Percentiles rank a stretch among this genome's conserved stretches.
These are phyloP conservation scores for Naumovozyma baii DNA, from an alignment of 805 yeast genomes.

Conservation along the genomic window DNA sequence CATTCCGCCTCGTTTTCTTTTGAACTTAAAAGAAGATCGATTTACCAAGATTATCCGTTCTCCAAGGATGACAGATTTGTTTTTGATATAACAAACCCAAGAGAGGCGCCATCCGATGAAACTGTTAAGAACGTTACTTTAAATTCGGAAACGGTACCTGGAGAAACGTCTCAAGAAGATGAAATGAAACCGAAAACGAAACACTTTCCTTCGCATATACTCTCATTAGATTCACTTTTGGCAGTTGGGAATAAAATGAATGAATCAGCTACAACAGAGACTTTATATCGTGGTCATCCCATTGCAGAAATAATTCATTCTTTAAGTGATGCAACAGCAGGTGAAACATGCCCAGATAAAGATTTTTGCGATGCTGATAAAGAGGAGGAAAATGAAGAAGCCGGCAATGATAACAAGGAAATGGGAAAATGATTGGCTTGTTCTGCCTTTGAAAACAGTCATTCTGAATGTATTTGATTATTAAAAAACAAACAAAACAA, in stretches of 20 bases:
- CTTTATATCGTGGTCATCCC: slow-evolving; percentile 50
- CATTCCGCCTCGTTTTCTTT: slow-evolving; percentile 30
- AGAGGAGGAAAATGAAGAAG: slow-evolving; percentile 18
- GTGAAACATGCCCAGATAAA: slow-evolving; percentile 16
- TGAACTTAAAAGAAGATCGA: slow-evolving; percentile 41
- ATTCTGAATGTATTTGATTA: too few species aligned
- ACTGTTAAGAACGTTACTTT: slow-evolving; percentile 22
- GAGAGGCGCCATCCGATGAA: slow-evolving; percentile 17
- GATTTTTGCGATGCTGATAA: slow-evolving; percentile 10
- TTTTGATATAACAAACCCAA: slow-evolving; percentile 22
- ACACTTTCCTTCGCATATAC: slow-evolving; percentile 8
- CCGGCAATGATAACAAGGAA: slow-evolving; percentile 4
- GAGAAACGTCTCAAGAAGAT: not conserved
- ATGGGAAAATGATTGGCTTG: too few species aligned
- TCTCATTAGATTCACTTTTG: slow-evolving; percentile 12
- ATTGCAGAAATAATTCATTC: slow-evolving; percentile 54
- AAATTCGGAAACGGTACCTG: slow-evolving; percentile 6
- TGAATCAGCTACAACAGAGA: slow-evolving; percentile 39
- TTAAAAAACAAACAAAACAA: too few species aligned
- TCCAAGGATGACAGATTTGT: slow-evolving; percentile 33
- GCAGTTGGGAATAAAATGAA: slow-evolving; percentile 19
- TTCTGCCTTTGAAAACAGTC: too few species aligned
- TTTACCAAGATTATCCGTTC: slow-evolving; percentile 40
- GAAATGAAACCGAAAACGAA: not conserved
- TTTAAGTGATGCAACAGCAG: slow-evolving; percentile 32